Conservation (phyloP, 306 rosid species). For the Trifolium repens region DNA sequence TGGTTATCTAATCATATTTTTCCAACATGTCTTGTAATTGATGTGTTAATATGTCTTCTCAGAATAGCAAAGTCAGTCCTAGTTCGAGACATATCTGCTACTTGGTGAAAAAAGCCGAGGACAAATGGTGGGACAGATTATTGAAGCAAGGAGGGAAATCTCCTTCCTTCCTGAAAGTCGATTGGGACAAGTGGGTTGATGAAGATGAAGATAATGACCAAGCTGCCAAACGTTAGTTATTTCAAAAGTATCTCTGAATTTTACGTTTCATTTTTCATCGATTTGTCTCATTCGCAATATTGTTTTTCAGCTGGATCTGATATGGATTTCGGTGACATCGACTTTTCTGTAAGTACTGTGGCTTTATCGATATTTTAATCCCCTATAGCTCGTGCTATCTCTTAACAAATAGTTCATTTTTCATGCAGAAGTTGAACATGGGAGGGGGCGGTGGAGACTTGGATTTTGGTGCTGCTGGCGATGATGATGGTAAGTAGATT, state of each 20-base stretch:
- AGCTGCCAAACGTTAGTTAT: slow-evolving; percentile 46
- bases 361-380: slow-evolving; percentile 2
- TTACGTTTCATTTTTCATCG: slow-evolving; percentile 2
- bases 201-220: slow-evolving; percentile 64
- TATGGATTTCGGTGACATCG: slow-evolving; percentile 56
- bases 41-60: slow-evolving; percentile 22
- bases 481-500: slow-evolving; percentile 45
- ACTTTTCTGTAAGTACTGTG: slow-evolving; percentile 61
- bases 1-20: slow-evolving; percentile 14
- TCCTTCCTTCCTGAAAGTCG: slow-evolving; percentile 71
- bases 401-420: not conserved
- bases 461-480: slow-evolving; percentile 22
- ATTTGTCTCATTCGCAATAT: slow-evolving; percentile 35
- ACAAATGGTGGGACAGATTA: slow-evolving; percentile 72
- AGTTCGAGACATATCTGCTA: slow-evolving; percentile 64
- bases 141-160: slow-evolving; percentile 65
- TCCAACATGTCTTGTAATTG: not conserved
- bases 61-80: slow-evolving; percentile 67
- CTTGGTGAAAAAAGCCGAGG: slow-evolving; percentile 60
- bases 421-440: slow-evolving; percentile 48
- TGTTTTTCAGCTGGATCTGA: slow-evolving; percentile 53
- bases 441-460: slow-evolving; percentile 45
- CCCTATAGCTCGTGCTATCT: not conserved
- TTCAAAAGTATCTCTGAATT: slow-evolving; percentile 32
- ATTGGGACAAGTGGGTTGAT: slow-evolving; percentile 88